Evolutionary conservation across 345 rosid species (phyloP).

Genomic region (Gossypium rotundifolium): DNA sequence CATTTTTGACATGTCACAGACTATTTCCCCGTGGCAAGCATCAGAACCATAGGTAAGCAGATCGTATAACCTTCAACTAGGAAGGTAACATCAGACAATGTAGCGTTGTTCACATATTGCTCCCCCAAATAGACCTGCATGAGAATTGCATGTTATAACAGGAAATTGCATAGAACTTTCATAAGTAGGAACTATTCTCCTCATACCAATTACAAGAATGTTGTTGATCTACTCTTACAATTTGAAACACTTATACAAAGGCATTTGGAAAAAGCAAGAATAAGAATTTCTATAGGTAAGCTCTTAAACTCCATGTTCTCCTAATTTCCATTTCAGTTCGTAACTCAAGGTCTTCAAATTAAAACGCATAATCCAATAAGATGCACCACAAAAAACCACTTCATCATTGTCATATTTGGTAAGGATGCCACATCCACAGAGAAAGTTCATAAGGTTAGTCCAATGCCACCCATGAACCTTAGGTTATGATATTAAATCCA

Average conservation of each 20-base stretch:
- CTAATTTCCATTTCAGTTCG: background rate
- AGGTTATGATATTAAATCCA: background rate
- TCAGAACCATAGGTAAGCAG: background rate
- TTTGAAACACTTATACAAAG: background rate
- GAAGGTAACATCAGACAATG: constrained; percentile 92
- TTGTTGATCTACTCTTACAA: background rate
- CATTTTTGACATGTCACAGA: background rate
- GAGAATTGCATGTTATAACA: background rate
- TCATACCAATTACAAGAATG: background rate
- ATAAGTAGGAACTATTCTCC: background rate
- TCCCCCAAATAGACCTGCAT: constrained; percentile 92
- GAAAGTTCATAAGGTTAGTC: background rate
- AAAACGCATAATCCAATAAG: background rate
- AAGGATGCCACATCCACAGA: background rate
- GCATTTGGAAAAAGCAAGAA: background rate
- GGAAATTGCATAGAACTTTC: constrained; percentile 1
- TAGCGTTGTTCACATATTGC: constrained; percentile 84
- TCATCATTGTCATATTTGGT: background rate
- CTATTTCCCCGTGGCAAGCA: background rate
- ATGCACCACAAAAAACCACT: background rate
- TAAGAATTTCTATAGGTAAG: background rate
- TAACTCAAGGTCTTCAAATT: background rate
- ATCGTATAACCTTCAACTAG: constrained; percentile 76
- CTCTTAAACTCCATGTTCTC: background rate
- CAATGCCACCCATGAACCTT: background rate